Conservation (phyloP, 495 filamentous ascomycete genomes). For the Lepraria neglecta region DNA sequence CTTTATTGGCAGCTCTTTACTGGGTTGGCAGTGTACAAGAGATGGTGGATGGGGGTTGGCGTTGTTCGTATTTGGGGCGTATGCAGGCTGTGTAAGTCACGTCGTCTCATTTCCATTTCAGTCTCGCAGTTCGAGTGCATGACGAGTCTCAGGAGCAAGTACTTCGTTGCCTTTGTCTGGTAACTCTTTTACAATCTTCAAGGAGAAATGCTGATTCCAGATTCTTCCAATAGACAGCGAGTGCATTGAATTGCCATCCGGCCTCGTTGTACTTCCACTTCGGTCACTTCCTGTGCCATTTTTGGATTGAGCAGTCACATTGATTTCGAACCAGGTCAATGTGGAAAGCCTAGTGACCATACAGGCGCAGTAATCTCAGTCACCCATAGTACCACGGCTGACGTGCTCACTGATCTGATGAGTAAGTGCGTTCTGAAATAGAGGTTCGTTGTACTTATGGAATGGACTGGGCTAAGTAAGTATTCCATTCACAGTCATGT, state of each 20-base stretch:
- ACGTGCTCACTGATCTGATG: slow-evolving; percentile 14
- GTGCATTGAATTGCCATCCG: slow-evolving; percentile 32
- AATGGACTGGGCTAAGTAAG: not conserved
- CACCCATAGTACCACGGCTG: slow-evolving; percentile 8
- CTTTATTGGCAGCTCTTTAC: slow-evolving; percentile 42
- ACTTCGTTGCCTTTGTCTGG: too few species aligned
- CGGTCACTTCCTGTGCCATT: slow-evolving; percentile 6
- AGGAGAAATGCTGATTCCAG: too few species aligned
- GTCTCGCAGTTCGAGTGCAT: too few species aligned
- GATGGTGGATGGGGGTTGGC: slow-evolving; percentile 36
- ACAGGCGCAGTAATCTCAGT: not conserved
- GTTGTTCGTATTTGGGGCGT: slow-evolving; percentile 34
- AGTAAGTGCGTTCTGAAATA: too few species aligned
- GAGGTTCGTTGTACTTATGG: too few species aligned
- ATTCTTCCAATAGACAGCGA: too few species aligned
- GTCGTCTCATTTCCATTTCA: too few species aligned
- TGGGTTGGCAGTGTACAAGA: slow-evolving; percentile 35
- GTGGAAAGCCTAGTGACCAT: not conserved
- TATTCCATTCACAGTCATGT: slow-evolving; percentile 32
- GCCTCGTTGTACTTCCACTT: slow-evolving; percentile 39
- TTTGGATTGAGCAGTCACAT: not conserved
- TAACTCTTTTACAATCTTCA: too few species aligned
- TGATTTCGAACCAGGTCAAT: slow-evolving; percentile 2
- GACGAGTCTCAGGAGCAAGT: too few species aligned
- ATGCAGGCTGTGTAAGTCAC: slow-evolving; percentile 37